Evolutionary conservation across 177 flowering plant species (phyloP).

Genomic region (Tripterygium wilfordii): DNA sequence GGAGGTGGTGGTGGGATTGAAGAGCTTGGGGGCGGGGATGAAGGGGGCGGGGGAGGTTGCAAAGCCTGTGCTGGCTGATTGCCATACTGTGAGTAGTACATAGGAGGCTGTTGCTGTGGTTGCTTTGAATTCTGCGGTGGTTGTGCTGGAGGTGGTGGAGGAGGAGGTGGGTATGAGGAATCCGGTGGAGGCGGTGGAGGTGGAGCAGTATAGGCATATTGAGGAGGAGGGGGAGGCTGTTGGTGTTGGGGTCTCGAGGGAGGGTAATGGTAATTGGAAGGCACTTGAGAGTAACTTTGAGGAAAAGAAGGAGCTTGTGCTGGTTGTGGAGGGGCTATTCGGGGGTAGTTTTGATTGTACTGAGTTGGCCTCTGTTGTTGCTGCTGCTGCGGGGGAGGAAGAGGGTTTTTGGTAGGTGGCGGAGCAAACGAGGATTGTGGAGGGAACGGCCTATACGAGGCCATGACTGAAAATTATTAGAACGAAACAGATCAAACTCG

Average conservation of each 20-base stretch:
- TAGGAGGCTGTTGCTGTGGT: conserved; percentile 17
- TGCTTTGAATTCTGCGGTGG: conserved; percentile 18
- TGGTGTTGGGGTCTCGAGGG: too few relatives aligned
- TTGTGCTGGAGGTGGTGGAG: conserved; percentile 40
- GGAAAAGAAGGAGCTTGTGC: too few relatives aligned
- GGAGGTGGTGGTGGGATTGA: conserved; percentile 49
- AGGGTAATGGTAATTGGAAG: too few relatives aligned
- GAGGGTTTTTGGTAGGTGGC: conserved; percentile 9
- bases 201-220: conserved; percentile 27
- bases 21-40: conserved; percentile 42
- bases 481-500: too few relatives aligned
- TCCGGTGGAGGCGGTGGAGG: conserved; percentile 56
- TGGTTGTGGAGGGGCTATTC: neutral
- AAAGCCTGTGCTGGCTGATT: conserved; percentile 34
- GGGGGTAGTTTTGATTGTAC: conserved; percentile 9
- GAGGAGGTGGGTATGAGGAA: conserved; percentile 44
- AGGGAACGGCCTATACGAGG: conserved; percentile 31
- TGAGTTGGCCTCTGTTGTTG: conserved; percentile 13
- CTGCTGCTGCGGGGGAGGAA: conserved; percentile 10
- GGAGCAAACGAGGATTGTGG: conserved; percentile 23
- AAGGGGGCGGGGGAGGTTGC: conserved; percentile 41
- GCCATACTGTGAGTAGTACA: conserved; percentile 51
- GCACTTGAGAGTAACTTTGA: too few relatives aligned
- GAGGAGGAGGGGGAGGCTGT: conserved; percentile 3
- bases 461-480: too few relatives aligned